Base-by-base conservation (phyloP, 78 protist species). In the Dictyostelium discoideum region DNA sequence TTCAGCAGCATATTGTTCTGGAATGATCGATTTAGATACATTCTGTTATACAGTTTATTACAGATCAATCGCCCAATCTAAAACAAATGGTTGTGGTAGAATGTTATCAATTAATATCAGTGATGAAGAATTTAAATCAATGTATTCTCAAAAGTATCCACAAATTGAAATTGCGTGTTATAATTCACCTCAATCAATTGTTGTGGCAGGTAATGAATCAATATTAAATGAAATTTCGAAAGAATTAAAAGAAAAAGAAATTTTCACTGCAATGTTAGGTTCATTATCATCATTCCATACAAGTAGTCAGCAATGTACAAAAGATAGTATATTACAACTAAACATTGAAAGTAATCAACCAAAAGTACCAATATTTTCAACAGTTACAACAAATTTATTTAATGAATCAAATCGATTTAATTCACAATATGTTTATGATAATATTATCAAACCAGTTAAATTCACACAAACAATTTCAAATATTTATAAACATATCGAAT, bases 271-370 rank as follows among this genome's bases (percentile, higher is more conserved):
- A n/a, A 63, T 84, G 60, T 72, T 85, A n/a, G 63, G 88, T 18
- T 81, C 94, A 24, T 76, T 57, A 65, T 81, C 83, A 29, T 60
- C 94, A n/a, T 89, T 89, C 24, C 94, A 89, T 50, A 81, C 94
- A 3, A 65, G 82, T 5, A 63, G 40, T 9, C 94, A 89, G 81
- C 44, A 39, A 14, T 3, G 3, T 20, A 78, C 39, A 5, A 63
- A 73, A 60, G n/a, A 24, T 10, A 5, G 10, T 65, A 1, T 84
- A 5, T 40, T 63, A 69, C 2, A 63, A 42, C 2, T 20, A 18
- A 14, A 37, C 9, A 32, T 14, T 32, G 5, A 57, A 84, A 8
- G 5, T 32, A 65, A 48, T 7, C 8, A 24, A 65, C 32, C 57
- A 13, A 6, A 1, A 20, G 3, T 84, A 73, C 80, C 80, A 73